phyloP scores from a whole-genome alignment of 805 yeast species.

The Suhomyces tanzawaensis region DNA sequence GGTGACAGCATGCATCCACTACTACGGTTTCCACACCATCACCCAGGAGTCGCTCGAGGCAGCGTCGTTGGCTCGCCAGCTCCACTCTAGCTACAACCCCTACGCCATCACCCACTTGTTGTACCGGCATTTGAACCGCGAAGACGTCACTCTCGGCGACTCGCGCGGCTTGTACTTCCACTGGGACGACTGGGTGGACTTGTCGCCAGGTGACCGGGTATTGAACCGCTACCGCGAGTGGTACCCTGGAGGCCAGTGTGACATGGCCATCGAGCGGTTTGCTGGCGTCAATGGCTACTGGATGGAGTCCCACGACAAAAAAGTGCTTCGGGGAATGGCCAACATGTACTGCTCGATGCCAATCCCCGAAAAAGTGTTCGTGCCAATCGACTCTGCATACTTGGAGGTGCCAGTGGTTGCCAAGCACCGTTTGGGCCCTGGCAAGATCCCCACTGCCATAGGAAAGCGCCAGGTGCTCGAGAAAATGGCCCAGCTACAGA shows the following conservation, averaged over 20 bases:
- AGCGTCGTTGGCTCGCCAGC: slow-evolving; percentile 22
- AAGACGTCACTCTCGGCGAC: slow-evolving; percentile 6
- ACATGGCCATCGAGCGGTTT: slow-evolving; percentile 15
- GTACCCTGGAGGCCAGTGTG: slow-evolving; percentile 25
- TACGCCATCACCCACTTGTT: slow-evolving; percentile 12
- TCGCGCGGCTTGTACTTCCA: slow-evolving; percentile 31
- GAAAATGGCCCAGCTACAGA: slow-evolving; percentile 5
- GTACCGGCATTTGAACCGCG: slow-evolving; percentile 2
- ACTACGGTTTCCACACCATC: slow-evolving; percentile 3
- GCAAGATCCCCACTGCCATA: not conserved
- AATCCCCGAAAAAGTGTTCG: slow-evolving; percentile 25
- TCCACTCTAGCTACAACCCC: slow-evolving; percentile 25
- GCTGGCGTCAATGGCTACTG: slow-evolving; percentile 32
- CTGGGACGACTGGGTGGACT: slow-evolving; percentile 42
- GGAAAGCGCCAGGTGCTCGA: slow-evolving; percentile 8
- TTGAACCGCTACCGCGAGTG: slow-evolving; percentile 16
- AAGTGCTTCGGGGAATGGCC: slow-evolving; percentile 33
- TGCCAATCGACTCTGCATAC: slow-evolving; percentile 22
- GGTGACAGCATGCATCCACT: not conserved
- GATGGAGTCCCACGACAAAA: slow-evolving; percentile 31
- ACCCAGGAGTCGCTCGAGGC: slow-evolving; percentile 23
- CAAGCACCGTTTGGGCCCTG: slow-evolving; percentile 21
- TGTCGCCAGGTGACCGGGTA: slow-evolving; percentile 21
- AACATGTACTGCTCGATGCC: slow-evolving; percentile 31
- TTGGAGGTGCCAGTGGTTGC: slow-evolving; percentile 29